Base-by-base conservation (phyloP, 495 filamentous ascomycete genomes). In the Hyaloscypha bicolor region DNA sequence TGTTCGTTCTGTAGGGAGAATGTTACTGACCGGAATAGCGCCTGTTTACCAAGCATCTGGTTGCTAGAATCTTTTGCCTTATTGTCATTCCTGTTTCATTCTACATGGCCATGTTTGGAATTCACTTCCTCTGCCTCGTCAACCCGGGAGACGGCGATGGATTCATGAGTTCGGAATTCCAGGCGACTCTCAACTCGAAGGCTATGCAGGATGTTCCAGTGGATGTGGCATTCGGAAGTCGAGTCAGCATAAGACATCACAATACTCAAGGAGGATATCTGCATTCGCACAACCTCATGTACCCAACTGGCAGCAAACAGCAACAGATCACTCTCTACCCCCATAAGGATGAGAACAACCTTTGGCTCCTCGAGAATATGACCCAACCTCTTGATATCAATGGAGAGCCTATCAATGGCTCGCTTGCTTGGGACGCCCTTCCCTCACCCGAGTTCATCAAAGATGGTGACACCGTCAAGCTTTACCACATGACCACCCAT, bases 141-240 rank as follows among this genome's bases (percentile, higher is more conserved):
- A 98, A 99, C 76, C 96, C 95, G 9, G 95, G 95, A 59, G 95
- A 99, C 29, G 95, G 95, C 55, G 95, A 99, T 76, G 95, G 95
- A 62, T 99, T 99, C 83, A 99, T 99, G 95, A 97, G 93, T 69
- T 96, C 94, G 37, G 96, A 99, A 76, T 99, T 99, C 81, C 96
- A 98, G 78, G 92, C 96, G 29, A 99, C 95, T 2, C 82, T 99
- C 65, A 99, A 97, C 78, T 94, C 90, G 52, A 98, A 98, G 80
- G 87, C 83, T 39, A 99, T 99, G 95, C 87, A 92, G 75, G 93
- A 96, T 75, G 93, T 97, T 21, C 89, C 95, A 0, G 95, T 91
- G 4, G 94, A 99, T 78, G 88, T 99, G 67, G 88, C 90, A 31
- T 91, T 93, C 73, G 95, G 95, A 52, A 95, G 92, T 73, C 88